Percentiles rank a stretch among this genome's conserved stretches.
Evolutionary conservation across 108 stramenopile species (phyloP).

Genomic region (Nitzschia inconspicua): DNA sequence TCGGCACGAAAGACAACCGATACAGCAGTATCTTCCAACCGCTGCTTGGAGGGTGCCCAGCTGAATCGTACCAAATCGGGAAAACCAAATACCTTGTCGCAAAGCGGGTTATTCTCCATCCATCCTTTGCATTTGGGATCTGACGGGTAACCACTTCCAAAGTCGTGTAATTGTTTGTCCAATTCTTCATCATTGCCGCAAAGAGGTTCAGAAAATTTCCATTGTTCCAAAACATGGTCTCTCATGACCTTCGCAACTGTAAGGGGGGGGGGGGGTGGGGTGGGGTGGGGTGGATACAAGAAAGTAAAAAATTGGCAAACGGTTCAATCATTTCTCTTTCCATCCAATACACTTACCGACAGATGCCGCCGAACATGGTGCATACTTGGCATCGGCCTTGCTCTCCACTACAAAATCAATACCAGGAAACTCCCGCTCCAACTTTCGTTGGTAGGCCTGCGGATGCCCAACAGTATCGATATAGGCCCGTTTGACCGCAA

Average conservation of each 20-base stretch:
- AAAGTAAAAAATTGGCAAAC: not conserved
- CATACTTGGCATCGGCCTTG: constrained; percentile 94
- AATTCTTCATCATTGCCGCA: constrained; percentile 16
- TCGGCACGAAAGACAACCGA: constrained; percentile 57
- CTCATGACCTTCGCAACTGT: constrained; percentile 81
- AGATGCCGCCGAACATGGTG: constrained; percentile 79
- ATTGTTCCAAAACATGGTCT: constrained; percentile 57
- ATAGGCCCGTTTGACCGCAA: constrained; percentile 56
- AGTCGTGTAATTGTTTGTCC: not conserved
- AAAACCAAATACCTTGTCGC: constrained; percentile 69
- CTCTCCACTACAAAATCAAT: constrained; percentile 87
- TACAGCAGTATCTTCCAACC: constrained; percentile 28
- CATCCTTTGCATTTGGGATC: constrained; percentile 77
- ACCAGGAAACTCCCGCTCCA: constrained; percentile 64
- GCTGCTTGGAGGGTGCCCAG: constrained; percentile 70
- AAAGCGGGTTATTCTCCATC: constrained; percentile 41
- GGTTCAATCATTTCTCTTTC: not conserved
- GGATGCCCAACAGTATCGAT: constrained; percentile 91
- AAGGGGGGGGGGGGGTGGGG: not conserved
- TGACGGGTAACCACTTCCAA: constrained; percentile 67
- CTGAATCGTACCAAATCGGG: constrained; percentile 73
- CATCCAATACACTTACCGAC: constrained; percentile 53
- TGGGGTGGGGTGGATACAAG: not conserved
- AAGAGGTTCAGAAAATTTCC: constrained; percentile 56
- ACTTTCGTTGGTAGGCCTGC: constrained; percentile 49